Percentiles rank a stretch among this genome's conserved stretches.
Evolutionary conservation across 768 basidiomycete genomes (phyloP).

Genomic region (Suillus discolor): DNA sequence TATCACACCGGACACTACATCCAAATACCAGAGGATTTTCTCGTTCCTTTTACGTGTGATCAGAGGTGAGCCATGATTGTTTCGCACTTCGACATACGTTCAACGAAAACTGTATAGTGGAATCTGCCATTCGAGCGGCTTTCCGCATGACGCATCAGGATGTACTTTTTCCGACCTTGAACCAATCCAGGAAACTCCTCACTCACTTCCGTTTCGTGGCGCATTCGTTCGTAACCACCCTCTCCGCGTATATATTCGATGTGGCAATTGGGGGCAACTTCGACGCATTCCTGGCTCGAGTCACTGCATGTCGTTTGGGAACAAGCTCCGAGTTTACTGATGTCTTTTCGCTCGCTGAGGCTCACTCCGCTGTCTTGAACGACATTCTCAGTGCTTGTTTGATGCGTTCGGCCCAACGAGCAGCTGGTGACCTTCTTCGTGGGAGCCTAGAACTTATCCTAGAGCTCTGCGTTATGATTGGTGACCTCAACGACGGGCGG

Average conservation of each 20-base stretch:
- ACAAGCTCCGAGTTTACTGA: slow-evolving; percentile 51
- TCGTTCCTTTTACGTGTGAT: slow-evolving; percentile 76
- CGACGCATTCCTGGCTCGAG: slow-evolving; percentile 59
- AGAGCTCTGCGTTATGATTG: slow-evolving; percentile 65
- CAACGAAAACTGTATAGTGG: slow-evolving; percentile 45
- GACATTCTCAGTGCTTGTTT: slow-evolving; percentile 78
- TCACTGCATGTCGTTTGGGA: slow-evolving; percentile 30
- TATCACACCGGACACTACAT: slow-evolving; percentile 70
- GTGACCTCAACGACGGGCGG: slow-evolving; percentile 55
- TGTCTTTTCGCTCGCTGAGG: slow-evolving; percentile 68
- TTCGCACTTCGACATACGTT: background rate
- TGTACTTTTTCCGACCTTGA: slow-evolving; percentile 62
- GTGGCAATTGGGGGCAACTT: slow-evolving; percentile 82
- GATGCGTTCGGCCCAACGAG: slow-evolving; percentile 66
- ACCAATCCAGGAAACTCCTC: slow-evolving; percentile 53
- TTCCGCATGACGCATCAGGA: slow-evolving; percentile 61
- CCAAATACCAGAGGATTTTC: slow-evolving; percentile 86
- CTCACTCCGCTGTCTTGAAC: slow-evolving; percentile 71
- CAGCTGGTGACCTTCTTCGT: slow-evolving; percentile 65
- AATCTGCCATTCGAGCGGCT: slow-evolving; percentile 64
- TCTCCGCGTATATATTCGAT: slow-evolving; percentile 76
- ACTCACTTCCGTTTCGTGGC: slow-evolving; percentile 75
- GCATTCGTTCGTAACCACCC: slow-evolving; percentile 66
- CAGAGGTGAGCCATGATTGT: slow-evolving; percentile 55
- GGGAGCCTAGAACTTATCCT: slow-evolving; percentile 65